Evolutionary conservation across 257 asterid species (phyloP), one percentile per base, ranked within the genome.

Genomic region (Solanum megistacrolobum): DNA sequence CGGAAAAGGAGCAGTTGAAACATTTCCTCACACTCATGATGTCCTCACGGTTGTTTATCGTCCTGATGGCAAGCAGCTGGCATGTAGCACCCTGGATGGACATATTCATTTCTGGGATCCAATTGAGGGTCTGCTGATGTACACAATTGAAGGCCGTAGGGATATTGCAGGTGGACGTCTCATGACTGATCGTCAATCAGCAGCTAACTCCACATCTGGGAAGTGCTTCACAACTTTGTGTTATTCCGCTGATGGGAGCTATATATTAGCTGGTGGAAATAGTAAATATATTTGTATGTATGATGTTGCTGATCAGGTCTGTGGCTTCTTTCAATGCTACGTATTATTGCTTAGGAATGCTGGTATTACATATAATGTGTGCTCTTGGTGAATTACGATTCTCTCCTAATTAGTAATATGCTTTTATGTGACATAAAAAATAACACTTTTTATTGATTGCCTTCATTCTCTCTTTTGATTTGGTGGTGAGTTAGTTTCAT

Each of bases 81-180:
- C 99, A 27, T 92, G 98, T 69, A 97, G 99, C 92, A 95, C 99
- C 8, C 92, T 97, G 83, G 99, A 97, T 85, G 99, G 99, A 43
- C 96, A 91, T 78, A 97, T 97, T 87, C 98, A 96, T 94, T 97
- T 97, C 86, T 97, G 99, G 99, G 99, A 97, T 90, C 95, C 99
- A 76, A 9, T 93, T 72, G 94, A 96, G 89, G 99, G 98, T 71
- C 27, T 92, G 91, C 92, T 96, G 88, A 93, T 97, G 98, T 94
- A 92, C 90, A 91, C 99, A 27, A 96, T 97, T 90, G 99, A 97
- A 91, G 99, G 99, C 71, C 98, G 98, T 65, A 92, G 99, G 76
- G 99, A 97, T 90, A 94, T 97, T 92, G 94, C 99, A 34, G 99
- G 99, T 88, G 99, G 99, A 39, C 99, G 99, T 75, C 97, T 97